These are phyloP conservation scores for Murraya paniculata DNA, from an alignment of 345 rosid species.

Conservation along the genomic window DNA sequence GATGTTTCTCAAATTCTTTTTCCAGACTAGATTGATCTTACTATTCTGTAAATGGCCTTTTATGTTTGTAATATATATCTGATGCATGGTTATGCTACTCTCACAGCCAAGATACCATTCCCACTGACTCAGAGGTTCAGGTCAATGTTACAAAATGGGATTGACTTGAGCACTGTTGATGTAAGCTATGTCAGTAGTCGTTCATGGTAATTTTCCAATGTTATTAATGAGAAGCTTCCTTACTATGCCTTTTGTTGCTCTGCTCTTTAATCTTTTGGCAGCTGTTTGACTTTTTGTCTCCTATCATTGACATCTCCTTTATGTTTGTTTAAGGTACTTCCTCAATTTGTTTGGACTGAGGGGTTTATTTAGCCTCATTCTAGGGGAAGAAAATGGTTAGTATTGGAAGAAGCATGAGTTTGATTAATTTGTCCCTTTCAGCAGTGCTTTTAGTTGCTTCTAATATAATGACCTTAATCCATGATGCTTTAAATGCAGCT, in stretches of 20 bases:
- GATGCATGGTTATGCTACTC: constrained; percentile 13
- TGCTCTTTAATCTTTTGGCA: constrained; percentile 1
- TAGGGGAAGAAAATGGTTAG: constrained; percentile 99
- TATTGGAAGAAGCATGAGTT: background rate
- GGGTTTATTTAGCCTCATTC: constrained; percentile 94
- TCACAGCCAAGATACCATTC: constrained; percentile 91
- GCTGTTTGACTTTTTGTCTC: constrained; percentile 6
- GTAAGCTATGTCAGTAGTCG: constrained; percentile 99
- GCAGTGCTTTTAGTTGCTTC: background rate
- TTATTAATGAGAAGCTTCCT: background rate
- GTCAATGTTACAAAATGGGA: constrained; percentile 98
- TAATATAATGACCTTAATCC: background rate
- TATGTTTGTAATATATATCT: background rate
- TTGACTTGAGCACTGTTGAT: constrained; percentile 97
- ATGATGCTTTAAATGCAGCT: constrained; percentile 45
- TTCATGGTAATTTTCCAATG: constrained; percentile 61
- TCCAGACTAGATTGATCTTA: background rate
- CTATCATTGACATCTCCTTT: constrained; percentile 10
- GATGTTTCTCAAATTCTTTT: background rate
- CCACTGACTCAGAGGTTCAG: constrained; percentile 98
- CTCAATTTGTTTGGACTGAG: constrained; percentile 96
- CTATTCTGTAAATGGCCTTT: background rate
- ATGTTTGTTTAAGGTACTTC: constrained; percentile 62
- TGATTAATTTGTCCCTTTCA: background rate
- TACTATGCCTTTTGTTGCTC: background rate